Conservation (phyloP, 2,329 filamentous ascomycete species). For the Monosporascus sp. region DNA sequence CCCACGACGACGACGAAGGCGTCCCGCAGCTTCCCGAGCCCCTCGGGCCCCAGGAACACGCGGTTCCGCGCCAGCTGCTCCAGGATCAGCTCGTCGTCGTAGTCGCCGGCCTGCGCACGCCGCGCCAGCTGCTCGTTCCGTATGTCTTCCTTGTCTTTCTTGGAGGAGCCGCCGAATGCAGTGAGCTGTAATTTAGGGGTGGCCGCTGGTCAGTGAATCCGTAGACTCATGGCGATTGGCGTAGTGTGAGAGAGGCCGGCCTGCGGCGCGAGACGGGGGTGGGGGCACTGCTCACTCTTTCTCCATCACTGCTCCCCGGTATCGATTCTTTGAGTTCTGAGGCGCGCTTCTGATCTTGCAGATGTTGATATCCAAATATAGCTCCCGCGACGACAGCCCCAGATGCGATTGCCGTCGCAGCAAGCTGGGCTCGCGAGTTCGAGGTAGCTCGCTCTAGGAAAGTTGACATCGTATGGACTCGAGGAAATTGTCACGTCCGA, state of each 20-base stretch:
- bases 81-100: conserved; percentile 75
- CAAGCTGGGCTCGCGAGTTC: conserved; percentile 54
- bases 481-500: background rate
- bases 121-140: conserved; percentile 54
- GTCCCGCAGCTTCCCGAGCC: conserved; percentile 70
- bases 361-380: conserved; percentile 56
- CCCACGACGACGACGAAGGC: conserved; percentile 88
- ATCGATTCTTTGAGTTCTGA: conserved; percentile 57
- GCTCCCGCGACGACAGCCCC: conserved; percentile 56
- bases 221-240: background rate
- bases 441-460: conserved; percentile 38
- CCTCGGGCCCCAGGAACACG: conserved; percentile 80
- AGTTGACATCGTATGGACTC: conserved; percentile 23
- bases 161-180: conserved; percentile 51
- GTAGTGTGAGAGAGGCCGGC: background rate
- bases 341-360: conserved; percentile 50
- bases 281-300: conserved; percentile 27
- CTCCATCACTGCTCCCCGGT: conserved; percentile 33
- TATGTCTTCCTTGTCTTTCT: conserved; percentile 54
- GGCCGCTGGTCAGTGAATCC: conserved; percentile 14
- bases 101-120: conserved; percentile 58
- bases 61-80: conserved; percentile 92
- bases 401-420: conserved; percentile 64
- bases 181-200: conserved; percentile 45
- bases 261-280: background rate